These are phyloP conservation scores for Cinchona pubescens DNA, from an alignment of 257 asterid species.

Conservation along the genomic window DNA sequence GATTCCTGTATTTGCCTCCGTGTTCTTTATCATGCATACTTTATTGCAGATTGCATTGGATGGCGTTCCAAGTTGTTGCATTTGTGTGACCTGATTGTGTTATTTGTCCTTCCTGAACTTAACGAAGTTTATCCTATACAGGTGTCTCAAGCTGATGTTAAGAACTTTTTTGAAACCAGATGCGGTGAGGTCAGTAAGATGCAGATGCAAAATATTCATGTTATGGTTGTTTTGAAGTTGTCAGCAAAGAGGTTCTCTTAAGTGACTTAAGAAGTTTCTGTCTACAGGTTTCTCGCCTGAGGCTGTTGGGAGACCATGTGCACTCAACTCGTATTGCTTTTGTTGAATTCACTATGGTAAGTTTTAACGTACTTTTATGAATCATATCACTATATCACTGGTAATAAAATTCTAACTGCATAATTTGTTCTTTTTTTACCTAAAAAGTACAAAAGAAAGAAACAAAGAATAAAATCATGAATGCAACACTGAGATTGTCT, in stretches of 20 bases:
- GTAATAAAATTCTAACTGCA: background rate
- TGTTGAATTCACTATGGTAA: constrained; percentile 78
- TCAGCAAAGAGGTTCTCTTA: constrained; percentile 9
- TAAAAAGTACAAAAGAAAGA: background rate
- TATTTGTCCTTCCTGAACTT: background rate
- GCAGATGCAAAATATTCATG: constrained; percentile 2
- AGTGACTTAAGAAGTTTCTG: constrained; percentile 4
- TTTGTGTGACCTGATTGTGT: background rate
- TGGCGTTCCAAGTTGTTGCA: constrained; percentile 1
- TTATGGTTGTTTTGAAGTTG: background rate
- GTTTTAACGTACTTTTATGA: constrained; percentile 13
- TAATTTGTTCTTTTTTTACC: background rate
- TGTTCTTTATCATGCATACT: background rate
- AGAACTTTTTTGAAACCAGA: constrained; percentile 74
- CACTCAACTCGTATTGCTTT: constrained; percentile 89
- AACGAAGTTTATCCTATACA: constrained; percentile 21
- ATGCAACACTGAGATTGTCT: background rate
- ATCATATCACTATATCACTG: too few relatives aligned
- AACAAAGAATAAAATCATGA: background rate
- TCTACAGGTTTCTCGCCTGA: constrained; percentile 80
- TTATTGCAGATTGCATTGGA: background rate
- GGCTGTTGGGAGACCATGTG: constrained; percentile 94
- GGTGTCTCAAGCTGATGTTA: constrained; percentile 85
- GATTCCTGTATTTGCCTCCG: background rate
- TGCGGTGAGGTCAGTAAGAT: constrained; percentile 72